Conservation (phyloP, 2,329 filamentous ascomycete species). For the Pyricularia grisea region DNA sequence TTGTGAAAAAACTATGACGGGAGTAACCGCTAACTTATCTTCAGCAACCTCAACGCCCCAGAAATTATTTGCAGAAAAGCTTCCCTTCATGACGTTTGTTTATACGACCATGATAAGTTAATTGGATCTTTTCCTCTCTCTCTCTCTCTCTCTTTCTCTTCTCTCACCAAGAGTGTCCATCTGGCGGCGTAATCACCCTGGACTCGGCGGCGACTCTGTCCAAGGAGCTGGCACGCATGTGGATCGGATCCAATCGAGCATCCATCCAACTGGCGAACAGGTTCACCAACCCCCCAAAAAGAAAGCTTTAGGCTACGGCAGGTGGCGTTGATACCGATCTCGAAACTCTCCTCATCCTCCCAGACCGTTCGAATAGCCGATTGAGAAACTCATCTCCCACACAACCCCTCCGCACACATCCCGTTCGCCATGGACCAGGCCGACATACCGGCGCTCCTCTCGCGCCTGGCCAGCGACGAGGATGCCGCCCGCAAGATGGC, state of each 20-base stretch:
- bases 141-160: neutral
- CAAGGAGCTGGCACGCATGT: neutral
- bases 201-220: neutral
- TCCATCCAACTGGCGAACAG: neutral
- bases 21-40: neutral
- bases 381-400: neutral
- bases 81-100: neutral
- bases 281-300: neutral
- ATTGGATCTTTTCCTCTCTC: neutral
- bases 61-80: neutral
- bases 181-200: neutral
- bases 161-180: neutral
- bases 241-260: neutral
- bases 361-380: neutral
- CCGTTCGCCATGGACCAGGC: slow-evolving; percentile 50
- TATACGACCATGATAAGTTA: neutral
- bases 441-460: slow-evolving; percentile 55
- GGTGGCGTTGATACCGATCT: neutral
- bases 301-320: neutral
- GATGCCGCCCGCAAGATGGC: slow-evolving; percentile 97
- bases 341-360: neutral
- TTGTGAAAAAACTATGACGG: neutral
- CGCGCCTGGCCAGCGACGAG: slow-evolving; percentile 59
- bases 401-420: neutral
- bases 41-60: neutral